Evolutionary conservation across 331 rosid genomes (phyloP).

Genomic region (Acacia pycnantha): DNA sequence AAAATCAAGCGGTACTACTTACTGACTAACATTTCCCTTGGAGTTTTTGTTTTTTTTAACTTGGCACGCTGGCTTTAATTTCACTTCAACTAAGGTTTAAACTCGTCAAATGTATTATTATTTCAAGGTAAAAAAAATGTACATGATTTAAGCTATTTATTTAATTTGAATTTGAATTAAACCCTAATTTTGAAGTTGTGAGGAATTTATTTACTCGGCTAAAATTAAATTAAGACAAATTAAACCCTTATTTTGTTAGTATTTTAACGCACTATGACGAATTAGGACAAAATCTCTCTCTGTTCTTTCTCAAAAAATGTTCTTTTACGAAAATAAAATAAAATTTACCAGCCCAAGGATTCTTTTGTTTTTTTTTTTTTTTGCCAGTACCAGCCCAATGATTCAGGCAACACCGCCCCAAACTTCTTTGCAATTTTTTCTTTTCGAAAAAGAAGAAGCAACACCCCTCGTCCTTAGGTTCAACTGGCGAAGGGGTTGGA

Average conservation of each 20-base stretch:
- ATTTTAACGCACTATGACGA: background rate
- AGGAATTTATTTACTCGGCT: background rate
- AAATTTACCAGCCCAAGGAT: background rate
- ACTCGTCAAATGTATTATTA: background rate
- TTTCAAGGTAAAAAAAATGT: no score
- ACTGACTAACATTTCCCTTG: background rate
- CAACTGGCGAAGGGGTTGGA: no score
- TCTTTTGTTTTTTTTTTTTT: no score
- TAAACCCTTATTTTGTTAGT: background rate
- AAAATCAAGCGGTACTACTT: background rate
- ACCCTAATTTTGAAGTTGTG: background rate
- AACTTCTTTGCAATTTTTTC: no score
- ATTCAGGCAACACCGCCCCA: no score
- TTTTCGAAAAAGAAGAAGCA: no score
- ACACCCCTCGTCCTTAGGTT: no score
- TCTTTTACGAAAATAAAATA: background rate
- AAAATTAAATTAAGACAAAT: background rate
- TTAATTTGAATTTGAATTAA: background rate
- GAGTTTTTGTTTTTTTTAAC: no score
- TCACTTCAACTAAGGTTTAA: no score
- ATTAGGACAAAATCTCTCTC: background rate
- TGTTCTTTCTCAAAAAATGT: background rate
- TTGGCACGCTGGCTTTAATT: no score
- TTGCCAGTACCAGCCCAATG: no score
- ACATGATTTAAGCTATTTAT: no score